These are phyloP conservation scores for Cucurbita argyrosperma DNA, from an alignment of 306 rosid species.

Conservation along the genomic window DNA sequence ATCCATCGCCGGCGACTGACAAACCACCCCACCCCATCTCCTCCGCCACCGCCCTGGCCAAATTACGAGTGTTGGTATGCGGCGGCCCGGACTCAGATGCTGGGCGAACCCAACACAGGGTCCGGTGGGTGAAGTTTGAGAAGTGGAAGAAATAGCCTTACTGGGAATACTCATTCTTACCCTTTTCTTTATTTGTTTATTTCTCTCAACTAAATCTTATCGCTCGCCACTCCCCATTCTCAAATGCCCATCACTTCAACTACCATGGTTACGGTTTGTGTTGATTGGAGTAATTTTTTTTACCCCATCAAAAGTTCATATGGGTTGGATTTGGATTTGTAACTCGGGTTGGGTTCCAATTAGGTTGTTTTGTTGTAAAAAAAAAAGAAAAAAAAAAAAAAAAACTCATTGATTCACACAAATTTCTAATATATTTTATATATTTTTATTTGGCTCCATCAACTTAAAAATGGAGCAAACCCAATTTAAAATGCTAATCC, in stretches of 20 bases:
- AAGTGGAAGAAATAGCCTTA: neutral
- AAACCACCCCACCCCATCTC: neutral
- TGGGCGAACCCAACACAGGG: neutral
- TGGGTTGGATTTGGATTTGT: too few species aligned
- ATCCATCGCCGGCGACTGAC: constrained; percentile 53
- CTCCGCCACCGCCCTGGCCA: neutral
- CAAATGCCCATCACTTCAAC: neutral
- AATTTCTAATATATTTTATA: too few species aligned
- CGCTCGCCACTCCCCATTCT: neutral
- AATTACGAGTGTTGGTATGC: neutral
- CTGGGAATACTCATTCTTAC: neutral
- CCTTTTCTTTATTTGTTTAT: neutral
- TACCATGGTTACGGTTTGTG: too few species aligned
- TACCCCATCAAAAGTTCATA: too few species aligned
- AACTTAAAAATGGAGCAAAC: too few species aligned
- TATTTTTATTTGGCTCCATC: too few species aligned
- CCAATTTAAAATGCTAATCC: too few species aligned
- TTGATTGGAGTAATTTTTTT: too few species aligned
- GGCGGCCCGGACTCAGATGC: neutral
- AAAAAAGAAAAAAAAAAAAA: too few species aligned
- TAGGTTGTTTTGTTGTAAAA: too few species aligned
- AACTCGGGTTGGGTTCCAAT: too few species aligned
- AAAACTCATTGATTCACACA: too few species aligned
- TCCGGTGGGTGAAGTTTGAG: neutral
- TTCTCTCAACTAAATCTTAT: neutral